Conservation (phyloP, 2,329 filamentous ascomycete species). For the Arthrobotrys conoides region DNA sequence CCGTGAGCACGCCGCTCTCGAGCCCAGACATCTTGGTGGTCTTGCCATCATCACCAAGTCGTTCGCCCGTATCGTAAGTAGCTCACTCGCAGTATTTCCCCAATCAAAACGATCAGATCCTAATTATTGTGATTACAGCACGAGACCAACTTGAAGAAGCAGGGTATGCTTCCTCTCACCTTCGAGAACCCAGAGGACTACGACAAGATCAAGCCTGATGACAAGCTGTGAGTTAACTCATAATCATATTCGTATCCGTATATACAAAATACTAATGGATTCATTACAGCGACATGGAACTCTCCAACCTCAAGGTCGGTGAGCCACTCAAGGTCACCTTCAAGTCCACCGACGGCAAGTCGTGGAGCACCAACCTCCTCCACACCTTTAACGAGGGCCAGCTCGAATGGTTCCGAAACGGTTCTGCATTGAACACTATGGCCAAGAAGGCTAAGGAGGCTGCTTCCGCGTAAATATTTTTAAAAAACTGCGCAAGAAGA, state of each 20-base stretch:
- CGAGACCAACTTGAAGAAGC: constrained; percentile 99
- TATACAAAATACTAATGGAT: constrained; percentile 19
- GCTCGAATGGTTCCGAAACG: constrained; percentile 99
- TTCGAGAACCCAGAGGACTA: constrained; percentile 96
- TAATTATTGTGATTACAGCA: constrained; percentile 71
- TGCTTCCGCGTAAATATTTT: constrained; percentile 43
- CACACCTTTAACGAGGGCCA: constrained; percentile 99
- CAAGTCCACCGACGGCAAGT: constrained; percentile 86
- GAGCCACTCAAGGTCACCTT: constrained; percentile 93
- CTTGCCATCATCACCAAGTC: constrained; percentile 95
- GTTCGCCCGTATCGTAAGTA: constrained; percentile 90
- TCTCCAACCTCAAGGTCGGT: constrained; percentile 90
- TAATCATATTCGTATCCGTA: constrained; percentile 40
- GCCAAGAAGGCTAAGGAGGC: constrained; percentile 56
- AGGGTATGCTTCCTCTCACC: constrained; percentile 99
- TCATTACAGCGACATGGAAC: constrained; percentile 78
- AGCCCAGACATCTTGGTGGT: constrained; percentile 96
- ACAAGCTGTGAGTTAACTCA: constrained; percentile 73
- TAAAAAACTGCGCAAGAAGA: constrained; percentile 14
- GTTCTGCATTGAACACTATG: constrained; percentile 84
- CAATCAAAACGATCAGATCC: constrained; percentile 39
- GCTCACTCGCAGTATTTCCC: background rate
- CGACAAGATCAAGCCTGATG: constrained; percentile 93
- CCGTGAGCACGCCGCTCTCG: constrained; percentile 97
- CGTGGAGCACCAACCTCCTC: constrained; percentile 85